These are phyloP conservation scores for Nemania sp. DNA, from an alignment of 2,329 filamentous ascomycete genomes.

Conservation along the genomic window DNA sequence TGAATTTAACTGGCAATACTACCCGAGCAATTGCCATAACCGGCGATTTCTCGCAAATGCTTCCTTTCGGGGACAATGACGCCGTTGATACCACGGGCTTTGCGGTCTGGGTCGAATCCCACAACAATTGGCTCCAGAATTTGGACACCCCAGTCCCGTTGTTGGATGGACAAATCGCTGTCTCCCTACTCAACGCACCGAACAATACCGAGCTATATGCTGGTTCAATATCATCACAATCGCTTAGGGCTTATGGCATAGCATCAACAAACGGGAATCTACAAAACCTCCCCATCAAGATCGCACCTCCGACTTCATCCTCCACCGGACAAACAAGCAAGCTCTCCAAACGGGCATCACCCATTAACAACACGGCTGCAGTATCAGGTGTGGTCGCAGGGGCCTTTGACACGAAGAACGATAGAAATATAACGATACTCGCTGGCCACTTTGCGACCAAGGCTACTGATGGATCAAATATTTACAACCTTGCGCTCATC, in stretches of 20 bases:
- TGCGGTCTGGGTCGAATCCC: slow-evolving; percentile 88
- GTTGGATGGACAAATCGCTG: slow-evolving; percentile 73
- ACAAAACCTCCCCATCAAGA: slow-evolving; percentile 60
- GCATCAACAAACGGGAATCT: slow-evolving; percentile 65
- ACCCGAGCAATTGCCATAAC: slow-evolving; percentile 80
- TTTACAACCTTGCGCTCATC: slow-evolving; percentile 82
- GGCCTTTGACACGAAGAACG: slow-evolving; percentile 71
- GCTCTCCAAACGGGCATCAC: slow-evolving; percentile 51
- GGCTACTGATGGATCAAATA: slow-evolving; percentile 66
- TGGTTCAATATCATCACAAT: slow-evolving; percentile 78
- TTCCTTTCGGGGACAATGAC: slow-evolving; percentile 65
- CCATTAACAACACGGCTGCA: slow-evolving; percentile 41
- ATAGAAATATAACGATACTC: slow-evolving; percentile 80
- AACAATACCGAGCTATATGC: slow-evolving; percentile 71
- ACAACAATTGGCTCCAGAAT: slow-evolving; percentile 85
- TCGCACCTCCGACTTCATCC: slow-evolving; percentile 44
- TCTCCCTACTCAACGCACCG: slow-evolving; percentile 67
- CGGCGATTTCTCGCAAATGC: slow-evolving; percentile 75
- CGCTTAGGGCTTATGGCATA: slow-evolving; percentile 72
- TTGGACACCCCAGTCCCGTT: slow-evolving; percentile 65
- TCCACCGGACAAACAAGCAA: slow-evolving; percentile 41
- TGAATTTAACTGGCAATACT: slow-evolving; percentile 73
- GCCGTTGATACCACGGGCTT: slow-evolving; percentile 72
- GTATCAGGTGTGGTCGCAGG: slow-evolving; percentile 75
- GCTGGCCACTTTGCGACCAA: slow-evolving; percentile 82